Evolutionary conservation across 1,139 yeast genomes (phyloP).

Genomic region (Protomyces macrosporus): DNA sequence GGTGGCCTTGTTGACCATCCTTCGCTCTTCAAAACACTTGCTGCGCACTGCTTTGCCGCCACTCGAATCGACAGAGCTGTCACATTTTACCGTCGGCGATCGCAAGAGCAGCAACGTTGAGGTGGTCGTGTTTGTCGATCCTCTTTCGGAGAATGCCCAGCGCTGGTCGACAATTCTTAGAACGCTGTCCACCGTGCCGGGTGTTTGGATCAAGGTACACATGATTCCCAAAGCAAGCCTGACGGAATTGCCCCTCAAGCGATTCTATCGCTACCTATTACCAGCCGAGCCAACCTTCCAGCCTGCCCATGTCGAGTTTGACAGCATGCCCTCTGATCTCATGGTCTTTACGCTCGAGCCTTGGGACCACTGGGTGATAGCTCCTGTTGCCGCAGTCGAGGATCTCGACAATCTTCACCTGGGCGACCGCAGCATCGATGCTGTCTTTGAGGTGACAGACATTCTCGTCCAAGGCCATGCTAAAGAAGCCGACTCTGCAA

Average conservation of each 20-base stretch:
- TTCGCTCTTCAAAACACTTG: not conserved
- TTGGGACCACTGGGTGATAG: conserved; percentile 63
- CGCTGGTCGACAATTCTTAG: conserved; percentile 50
- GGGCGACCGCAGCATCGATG: conserved; percentile 40
- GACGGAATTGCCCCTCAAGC: conserved; percentile 48
- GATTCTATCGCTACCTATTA: conserved; percentile 54
- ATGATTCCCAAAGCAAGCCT: conserved; percentile 53
- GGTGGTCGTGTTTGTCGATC: conserved; percentile 61
- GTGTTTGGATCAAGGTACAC: conserved; percentile 48
- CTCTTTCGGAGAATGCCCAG: conserved; percentile 65
- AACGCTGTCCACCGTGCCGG: conserved; percentile 42
- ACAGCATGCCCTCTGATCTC: conserved; percentile 47
- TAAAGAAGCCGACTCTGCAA: conserved; percentile 40
- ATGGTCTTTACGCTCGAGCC: conserved; percentile 54
- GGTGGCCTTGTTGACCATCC: conserved; percentile 3
- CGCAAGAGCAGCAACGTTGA: conserved; percentile 39
- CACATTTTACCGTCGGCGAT: conserved; percentile 34
- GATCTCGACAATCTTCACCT: conserved; percentile 61
- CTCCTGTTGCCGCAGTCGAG: conserved; percentile 46
- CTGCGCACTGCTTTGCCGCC: conserved; percentile 13
- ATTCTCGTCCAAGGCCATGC: conserved; percentile 70
- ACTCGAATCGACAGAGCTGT: conserved; percentile 22
- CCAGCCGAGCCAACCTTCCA: conserved; percentile 36
- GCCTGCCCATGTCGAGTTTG: conserved; percentile 38
- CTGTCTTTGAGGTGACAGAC: conserved; percentile 47